Evolutionary conservation across 148 eudicot genomes (phyloP).

Genomic region (Camellia granthamiana): DNA sequence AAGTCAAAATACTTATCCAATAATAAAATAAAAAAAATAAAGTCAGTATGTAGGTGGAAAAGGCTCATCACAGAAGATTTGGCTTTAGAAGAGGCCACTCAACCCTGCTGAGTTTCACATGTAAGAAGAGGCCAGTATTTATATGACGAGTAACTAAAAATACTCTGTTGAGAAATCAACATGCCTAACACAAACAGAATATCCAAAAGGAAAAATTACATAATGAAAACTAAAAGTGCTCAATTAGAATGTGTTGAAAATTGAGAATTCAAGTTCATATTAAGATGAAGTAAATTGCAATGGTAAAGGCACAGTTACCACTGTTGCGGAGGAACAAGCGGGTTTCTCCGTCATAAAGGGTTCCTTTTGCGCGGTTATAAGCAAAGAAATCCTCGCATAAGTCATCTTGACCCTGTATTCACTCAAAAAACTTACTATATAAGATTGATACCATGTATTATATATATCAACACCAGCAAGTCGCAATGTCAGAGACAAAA

Average conservation of each 20-base stretch:
- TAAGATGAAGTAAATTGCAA: conserved; percentile 10
- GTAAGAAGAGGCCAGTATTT: not conserved
- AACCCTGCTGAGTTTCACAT: not conserved
- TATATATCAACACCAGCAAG: not conserved
- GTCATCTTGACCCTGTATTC: conserved; percentile 90
- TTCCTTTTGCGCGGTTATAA: conserved; percentile 97
- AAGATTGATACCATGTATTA: not conserved
- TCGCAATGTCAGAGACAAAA: not conserved
- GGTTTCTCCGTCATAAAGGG: conserved; percentile 98
- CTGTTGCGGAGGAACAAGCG: conserved; percentile 75
- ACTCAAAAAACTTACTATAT: conserved; percentile 10
- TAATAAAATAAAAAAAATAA: too few species aligned
- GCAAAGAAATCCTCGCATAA: conserved; percentile 92
- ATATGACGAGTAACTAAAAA: too few species aligned
- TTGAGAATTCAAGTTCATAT: not conserved
- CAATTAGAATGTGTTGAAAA: not conserved
- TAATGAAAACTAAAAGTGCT: not conserved
- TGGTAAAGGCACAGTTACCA: conserved; percentile 43
- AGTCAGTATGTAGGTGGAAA: not conserved
- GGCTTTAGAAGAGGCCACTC: not conserved
- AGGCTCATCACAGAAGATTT: not conserved
- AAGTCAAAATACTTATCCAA: too few species aligned
- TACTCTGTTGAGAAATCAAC: not conserved
- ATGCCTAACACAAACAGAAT: not conserved
- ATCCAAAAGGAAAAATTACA: not conserved